Base-by-base conservation (phyloP, 768 basidiomycete species). In the Boletus vinaceobasis region DNA sequence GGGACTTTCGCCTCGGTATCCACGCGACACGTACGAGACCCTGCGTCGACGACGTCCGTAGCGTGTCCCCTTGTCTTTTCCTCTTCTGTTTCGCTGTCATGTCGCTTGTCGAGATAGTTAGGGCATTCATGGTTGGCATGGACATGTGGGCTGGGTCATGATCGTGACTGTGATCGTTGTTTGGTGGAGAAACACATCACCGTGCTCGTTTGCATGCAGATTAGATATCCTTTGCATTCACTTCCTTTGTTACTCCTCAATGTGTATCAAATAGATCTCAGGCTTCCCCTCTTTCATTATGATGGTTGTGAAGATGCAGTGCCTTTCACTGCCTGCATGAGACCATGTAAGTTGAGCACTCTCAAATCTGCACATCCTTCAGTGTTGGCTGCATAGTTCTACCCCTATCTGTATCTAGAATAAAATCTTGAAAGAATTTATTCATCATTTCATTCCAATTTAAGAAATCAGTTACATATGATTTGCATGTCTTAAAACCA, bases 131-230 rank as follows among this genome's bases (percentile, higher is more conserved):
- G 44, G 36, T 38, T 39, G 56, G 50, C 35, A 7, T 36, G 15
- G 56, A 56, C 35, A 7, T 36, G 15, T 69, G 66, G 0, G 66
- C 59, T 71, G 74, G 73, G 9, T 66, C 71, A 26, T 45, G 47
- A 0, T n/a, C 27, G 3, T 39, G 17, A 21, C 26, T 29, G n/a
- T 27, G 21, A 36, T 40, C 33, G 19, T 43, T 14, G 26, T 5
- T 5, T 11, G 40, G 19, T 7, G 29, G 29, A 5, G 7, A 42
- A 7, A 26, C 4, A 15, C 14, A 54, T 6, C 36, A n/a, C 37
- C 13, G 17, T 11, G 21, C n/a, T 17, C 13, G 26, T 35, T n/a
- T 17, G 26, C n/a, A 39, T 42, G 37, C 36, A 57, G 26, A 40
- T 40, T 31, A 58, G 55, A 58, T 42, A 58, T 58, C 55, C 56